Conservation (phyloP, 2,329 filamentous ascomycete genomes). For the Triangularia verruculosa region DNA sequence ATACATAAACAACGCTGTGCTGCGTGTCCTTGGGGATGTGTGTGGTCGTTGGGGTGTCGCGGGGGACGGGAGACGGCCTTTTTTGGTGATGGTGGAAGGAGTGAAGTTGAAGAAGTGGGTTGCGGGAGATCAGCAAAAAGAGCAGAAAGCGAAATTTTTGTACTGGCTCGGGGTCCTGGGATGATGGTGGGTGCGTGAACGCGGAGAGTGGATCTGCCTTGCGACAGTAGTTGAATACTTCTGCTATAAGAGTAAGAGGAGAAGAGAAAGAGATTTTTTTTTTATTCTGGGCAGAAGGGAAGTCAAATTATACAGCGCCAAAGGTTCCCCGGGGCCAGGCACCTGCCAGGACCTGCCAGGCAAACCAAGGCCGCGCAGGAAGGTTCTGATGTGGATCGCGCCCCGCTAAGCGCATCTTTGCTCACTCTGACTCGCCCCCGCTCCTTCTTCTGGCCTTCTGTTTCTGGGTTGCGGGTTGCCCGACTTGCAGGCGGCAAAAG, state of each 20-base stretch:
- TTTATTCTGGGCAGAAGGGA: too few relatives aligned
- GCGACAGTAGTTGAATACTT: slow-evolving; percentile 12
- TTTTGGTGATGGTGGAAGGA: slow-evolving; percentile 9
- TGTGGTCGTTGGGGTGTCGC: slow-evolving; percentile 18
- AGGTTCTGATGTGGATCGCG: slow-evolving; percentile 17
- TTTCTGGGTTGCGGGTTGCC: too few relatives aligned
- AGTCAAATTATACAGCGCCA: slow-evolving; percentile 5
- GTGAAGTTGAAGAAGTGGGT: slow-evolving; percentile 1
- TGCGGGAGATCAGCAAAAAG: slow-evolving; percentile 13
- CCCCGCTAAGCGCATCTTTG: slow-evolving; percentile 8
- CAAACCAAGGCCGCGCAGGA: background rate
- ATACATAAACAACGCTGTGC: slow-evolving; percentile 86
- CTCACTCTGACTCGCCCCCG: slow-evolving; percentile 8
- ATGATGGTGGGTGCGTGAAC: slow-evolving; percentile 17
- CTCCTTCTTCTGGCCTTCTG: background rate
- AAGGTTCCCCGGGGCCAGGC: slow-evolving; percentile 4
- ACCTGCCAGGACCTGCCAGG: background rate
- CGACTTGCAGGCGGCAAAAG: slow-evolving; percentile 11
- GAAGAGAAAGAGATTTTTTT: background rate
- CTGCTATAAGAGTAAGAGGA: slow-evolving; percentile 1
- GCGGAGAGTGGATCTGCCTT: slow-evolving; percentile 13
- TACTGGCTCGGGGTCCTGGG: slow-evolving; percentile 14
- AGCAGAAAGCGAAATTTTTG: slow-evolving; percentile 11
- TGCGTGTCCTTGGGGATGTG: slow-evolving; percentile 33
- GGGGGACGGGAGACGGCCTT: slow-evolving; percentile 10